phyloP scores from a whole-genome alignment of 192 early-diverging fungal species.

The Coemansia sp. region DNA sequence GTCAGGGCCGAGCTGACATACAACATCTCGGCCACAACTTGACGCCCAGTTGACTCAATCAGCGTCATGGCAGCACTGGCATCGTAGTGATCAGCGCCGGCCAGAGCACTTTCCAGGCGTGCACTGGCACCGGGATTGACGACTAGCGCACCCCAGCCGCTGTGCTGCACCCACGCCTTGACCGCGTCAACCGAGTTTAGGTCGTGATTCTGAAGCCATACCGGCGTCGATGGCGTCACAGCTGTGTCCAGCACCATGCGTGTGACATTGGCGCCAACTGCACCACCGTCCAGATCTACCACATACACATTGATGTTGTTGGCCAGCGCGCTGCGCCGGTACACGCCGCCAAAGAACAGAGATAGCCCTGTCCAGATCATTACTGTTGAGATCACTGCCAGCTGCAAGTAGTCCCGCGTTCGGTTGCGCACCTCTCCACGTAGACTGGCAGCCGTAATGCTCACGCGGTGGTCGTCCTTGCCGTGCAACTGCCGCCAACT shows the following conservation, averaged over 20 bases:
- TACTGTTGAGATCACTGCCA: slow-evolving; percentile 18
- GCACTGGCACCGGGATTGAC: slow-evolving; percentile 35
- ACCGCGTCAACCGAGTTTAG: slow-evolving; percentile 10
- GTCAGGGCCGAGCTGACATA: slow-evolving; percentile 24
- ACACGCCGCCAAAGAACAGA: slow-evolving; percentile 39
- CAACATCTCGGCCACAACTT: slow-evolving; percentile 27
- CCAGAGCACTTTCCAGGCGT: slow-evolving; percentile 21
- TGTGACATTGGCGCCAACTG: slow-evolving; percentile 31
- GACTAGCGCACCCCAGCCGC: slow-evolving; percentile 33
- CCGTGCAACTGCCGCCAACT: slow-evolving; percentile 24
- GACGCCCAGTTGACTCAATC: slow-evolving; percentile 25
- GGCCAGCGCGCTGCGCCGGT: slow-evolving; percentile 27
- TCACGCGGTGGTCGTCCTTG: slow-evolving; percentile 34
- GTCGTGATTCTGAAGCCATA: slow-evolving; percentile 14
- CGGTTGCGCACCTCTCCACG: slow-evolving; percentile 23
- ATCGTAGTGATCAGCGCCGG: slow-evolving; percentile 21
- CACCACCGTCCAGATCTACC: slow-evolving; percentile 46
- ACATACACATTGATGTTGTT: slow-evolving; percentile 41
- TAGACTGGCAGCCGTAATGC: slow-evolving; percentile 16
- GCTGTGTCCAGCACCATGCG: slow-evolving; percentile 26
- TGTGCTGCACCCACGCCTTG: slow-evolving; percentile 26
- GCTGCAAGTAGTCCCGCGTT: slow-evolving; percentile 19
- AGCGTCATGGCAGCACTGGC: slow-evolving; percentile 30
- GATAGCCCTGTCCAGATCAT: slow-evolving; percentile 48
- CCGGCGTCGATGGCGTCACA: slow-evolving; percentile 15